Percentiles rank a stretch among this genome's conserved stretches.
Evolutionary conservation across 2,329 filamentous ascomycete species (phyloP).

Genomic region (Verticillium albo-atrum): DNA sequence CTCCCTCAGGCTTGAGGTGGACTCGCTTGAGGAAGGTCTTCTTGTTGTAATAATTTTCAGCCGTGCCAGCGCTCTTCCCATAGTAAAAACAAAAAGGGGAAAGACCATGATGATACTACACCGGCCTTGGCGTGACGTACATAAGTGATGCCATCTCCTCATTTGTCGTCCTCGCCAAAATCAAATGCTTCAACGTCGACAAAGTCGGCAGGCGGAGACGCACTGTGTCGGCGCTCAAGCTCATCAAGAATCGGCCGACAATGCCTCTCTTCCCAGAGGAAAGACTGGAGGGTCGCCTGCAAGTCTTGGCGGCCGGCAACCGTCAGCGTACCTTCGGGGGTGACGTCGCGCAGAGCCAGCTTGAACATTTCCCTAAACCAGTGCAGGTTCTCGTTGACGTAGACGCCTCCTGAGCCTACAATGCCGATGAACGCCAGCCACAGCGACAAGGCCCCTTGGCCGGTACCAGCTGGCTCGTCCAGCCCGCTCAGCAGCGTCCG

Average conservation of each 20-base stretch:
- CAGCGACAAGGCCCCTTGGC: constrained; percentile 5
- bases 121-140: neutral
- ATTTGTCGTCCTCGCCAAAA: neutral
- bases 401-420: constrained; percentile 5
- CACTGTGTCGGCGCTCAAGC: neutral
- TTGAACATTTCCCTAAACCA: constrained; percentile 1
- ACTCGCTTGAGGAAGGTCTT: neutral
- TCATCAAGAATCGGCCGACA: constrained; percentile 6
- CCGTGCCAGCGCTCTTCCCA: neutral
- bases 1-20: constrained; percentile 21
- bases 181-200: neutral
- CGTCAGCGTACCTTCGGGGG: constrained; percentile 1
- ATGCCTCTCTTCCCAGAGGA: constrained; percentile 24
- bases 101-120: neutral
- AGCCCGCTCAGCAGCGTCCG: constrained; percentile 6
- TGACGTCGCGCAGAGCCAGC: constrained; percentile 2
- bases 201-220: neutral
- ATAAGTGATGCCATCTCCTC: neutral
- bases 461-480: constrained; percentile 1
- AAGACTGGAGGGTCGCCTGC: constrained; percentile 3
- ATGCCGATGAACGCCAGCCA: constrained; percentile 12
- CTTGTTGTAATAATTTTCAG: neutral
- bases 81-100: neutral
- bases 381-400: neutral
- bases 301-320: neutral